Percentiles rank a stretch among this genome's conserved stretches.
phyloP scores from a whole-genome alignment of 2,329 filamentous ascomycete genomes.

The Tolypocladium amazonense region DNA sequence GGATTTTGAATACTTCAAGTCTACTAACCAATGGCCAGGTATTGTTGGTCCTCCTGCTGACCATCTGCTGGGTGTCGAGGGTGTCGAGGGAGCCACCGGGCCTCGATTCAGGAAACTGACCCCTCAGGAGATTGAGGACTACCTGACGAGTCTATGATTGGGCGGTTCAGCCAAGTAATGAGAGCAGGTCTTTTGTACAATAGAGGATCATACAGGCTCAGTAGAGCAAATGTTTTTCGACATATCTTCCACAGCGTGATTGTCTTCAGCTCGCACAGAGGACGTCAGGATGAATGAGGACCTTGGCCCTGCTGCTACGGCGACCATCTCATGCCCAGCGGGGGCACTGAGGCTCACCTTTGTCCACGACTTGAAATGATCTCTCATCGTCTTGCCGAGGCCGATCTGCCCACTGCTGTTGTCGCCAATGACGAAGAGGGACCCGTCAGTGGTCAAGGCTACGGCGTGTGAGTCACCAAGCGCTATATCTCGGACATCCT shows the following conservation, averaged over 20 bases:
- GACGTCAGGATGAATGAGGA: constrained; percentile 37
- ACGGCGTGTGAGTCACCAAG: constrained; percentile 50
- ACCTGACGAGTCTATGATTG: constrained; percentile 88
- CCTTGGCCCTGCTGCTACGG: constrained; percentile 37
- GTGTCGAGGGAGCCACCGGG: constrained; percentile 73
- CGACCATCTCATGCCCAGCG: constrained; percentile 18
- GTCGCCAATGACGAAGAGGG: constrained; percentile 44
- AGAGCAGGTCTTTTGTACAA: constrained; percentile 30
- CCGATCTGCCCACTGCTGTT: constrained; percentile 53
- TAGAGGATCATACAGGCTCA: constrained; percentile 32
- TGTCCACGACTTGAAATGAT: constrained; percentile 21
- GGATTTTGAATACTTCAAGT: neutral
- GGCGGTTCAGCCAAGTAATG: constrained; percentile 10
- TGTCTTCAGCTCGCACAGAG: constrained; percentile 7
- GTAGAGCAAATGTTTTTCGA: constrained; percentile 11
- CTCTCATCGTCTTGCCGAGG: constrained; percentile 13
- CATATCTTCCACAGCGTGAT: neutral
- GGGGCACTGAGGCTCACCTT: constrained; percentile 19
- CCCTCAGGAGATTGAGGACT: constrained; percentile 98
- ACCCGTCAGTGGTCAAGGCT: constrained; percentile 36
- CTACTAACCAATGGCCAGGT: constrained; percentile 40
- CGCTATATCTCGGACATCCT: constrained; percentile 45
- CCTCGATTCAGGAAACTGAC: constrained; percentile 90
- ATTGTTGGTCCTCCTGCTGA: constrained; percentile 93
- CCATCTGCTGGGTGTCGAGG: constrained; percentile 83